Evolutionary conservation across 306 rosid genomes (phyloP), one percentile per base, ranked within the genome.

Genomic region (Rosa lucieae): DNA sequence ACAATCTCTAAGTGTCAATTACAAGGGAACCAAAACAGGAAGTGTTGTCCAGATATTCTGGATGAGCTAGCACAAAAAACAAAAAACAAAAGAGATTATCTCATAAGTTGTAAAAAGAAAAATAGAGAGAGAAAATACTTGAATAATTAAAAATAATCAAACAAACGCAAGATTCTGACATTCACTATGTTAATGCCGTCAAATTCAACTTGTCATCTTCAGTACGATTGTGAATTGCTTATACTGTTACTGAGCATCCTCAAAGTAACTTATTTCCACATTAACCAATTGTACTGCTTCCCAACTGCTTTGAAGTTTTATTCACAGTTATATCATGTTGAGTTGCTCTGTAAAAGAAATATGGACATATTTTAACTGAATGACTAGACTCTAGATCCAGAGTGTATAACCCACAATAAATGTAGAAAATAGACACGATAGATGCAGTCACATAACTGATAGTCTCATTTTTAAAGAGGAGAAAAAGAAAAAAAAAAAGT

Each of bases 1-100:
- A 67, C 26, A 68, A 77, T 65, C 10, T 20, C 70, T 51, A 56
- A 82, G 75, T 5, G 48, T 49, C 58, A 21, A 77, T 44, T 40
- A 53, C 20, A 52, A 53, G 63, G 58, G 29, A 44, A 55, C 17
- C 3, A 48, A 23, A 35, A 76, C n/a, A 71, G 23, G 53, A 42
- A 21, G 61, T 56, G 15, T 72, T 42, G 3, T 43, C 75, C 12
- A 40, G 62, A 72, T 13, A 23, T 0, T 39, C 44, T 11, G 18
- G 5, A 14, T 51, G 14, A 43, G 35, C 35, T 4, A 42, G 29
- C 40, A 1, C n/a, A 11, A 11, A 3, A 15, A 13, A 35, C 15
- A 32, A 13, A 6, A 37, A 32, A 14, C 0, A 12, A 35, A 14
- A 13, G 15, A 13, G 5, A 35, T 32, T 18, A 37, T 65, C 67